Evolutionary conservation across 768 basidiomycete genomes (phyloP).

Genomic region (Favolaschia claudopus): DNA sequence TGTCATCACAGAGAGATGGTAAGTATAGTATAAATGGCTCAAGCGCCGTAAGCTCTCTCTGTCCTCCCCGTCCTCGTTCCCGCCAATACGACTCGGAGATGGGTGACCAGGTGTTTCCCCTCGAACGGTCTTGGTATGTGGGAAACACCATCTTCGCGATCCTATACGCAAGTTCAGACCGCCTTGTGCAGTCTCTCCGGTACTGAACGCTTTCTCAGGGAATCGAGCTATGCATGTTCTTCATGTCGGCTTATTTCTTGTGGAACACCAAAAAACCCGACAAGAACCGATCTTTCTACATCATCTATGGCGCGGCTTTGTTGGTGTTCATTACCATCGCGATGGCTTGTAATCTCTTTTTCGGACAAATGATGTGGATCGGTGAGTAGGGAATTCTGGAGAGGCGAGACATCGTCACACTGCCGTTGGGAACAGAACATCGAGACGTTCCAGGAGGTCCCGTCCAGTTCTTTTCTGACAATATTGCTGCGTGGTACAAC

Average conservation of each 20-base stretch:
- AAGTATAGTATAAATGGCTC: too few relatives aligned
- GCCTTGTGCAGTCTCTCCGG: not conserved
- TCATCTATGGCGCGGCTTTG: slow-evolving; percentile 4
- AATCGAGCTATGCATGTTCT: slow-evolving; percentile 22
- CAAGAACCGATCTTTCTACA: slow-evolving; percentile 6
- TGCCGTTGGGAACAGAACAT: slow-evolving; percentile 13
- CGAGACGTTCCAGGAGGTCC: slow-evolving; percentile 39
- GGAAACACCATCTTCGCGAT: slow-evolving; percentile 20
- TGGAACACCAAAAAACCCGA: not conserved
- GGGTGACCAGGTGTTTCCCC: slow-evolving; percentile 8
- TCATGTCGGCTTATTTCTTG: slow-evolving; percentile 14
- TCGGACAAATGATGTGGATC: not conserved
- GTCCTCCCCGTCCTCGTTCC: not conserved
- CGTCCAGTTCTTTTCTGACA: slow-evolving; percentile 35
- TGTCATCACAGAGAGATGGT: too few relatives aligned
- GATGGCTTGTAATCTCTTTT: slow-evolving; percentile 8
- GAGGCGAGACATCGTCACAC: not conserved
- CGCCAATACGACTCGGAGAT: not conserved
- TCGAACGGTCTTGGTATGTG: slow-evolving; percentile 14
- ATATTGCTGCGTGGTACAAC: slow-evolving; percentile 39
- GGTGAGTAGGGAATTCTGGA: slow-evolving; percentile 38
- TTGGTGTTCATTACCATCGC: slow-evolving; percentile 15
- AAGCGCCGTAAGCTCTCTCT: too few relatives aligned
- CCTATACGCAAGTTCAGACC: not conserved
- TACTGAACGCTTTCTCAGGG: not conserved